Base-by-base conservation (phyloP, 768 basidiomycete genomes). In the Lentinula boryana region DNA sequence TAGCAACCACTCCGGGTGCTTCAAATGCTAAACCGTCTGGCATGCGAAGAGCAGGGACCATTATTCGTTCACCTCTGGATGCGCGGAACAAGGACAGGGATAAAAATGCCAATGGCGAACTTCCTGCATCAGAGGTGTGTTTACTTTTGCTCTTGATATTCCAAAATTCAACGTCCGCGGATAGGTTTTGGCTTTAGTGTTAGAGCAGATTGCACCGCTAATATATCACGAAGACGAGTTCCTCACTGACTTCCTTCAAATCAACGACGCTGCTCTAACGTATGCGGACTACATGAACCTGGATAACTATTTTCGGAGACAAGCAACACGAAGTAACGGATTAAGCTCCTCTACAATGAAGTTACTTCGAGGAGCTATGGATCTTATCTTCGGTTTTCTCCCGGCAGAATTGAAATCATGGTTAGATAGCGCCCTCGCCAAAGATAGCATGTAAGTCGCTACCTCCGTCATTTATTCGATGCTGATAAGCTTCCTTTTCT, bases 221-320 rank as follows among this genome's bases (percentile, higher is more conserved):
- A 81, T 97, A n/a, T 86, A 88, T 62, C 82, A 81, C 10, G 95
- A 98, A 74, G 86, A 89, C 66, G 87, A 87, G 35, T 98, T 97
- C 73, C 86, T 97, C 63, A 83, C 88, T 8, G 91, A 95, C 67
- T 98, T 98, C 73, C 76, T 98, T 52, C 94, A 95, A 69, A 89
- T 97, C 69, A 93, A 93, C 63, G 90, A 95, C 63, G 83, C 86
- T 21, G 86, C 86, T 16, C 80, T 94, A 13, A 97, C 96, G 1
- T 98, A 94, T 71, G 96, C 96, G 13, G 96, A 98, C 74, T 94
- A 96, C 66, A 92, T 93, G 85, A 86, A 86, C 49, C 76, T 98
- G 62, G 96, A 98, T 69, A 93, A 86, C 62, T 98, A 97, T 73
- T 97, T 97, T 77, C 82, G 93, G 27, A 78, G 96, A 52, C 93